These are phyloP conservation scores for Talaromyces islandicus DNA, from an alignment of 2,329 filamentous ascomycete genomes.

Conservation along the genomic window DNA sequence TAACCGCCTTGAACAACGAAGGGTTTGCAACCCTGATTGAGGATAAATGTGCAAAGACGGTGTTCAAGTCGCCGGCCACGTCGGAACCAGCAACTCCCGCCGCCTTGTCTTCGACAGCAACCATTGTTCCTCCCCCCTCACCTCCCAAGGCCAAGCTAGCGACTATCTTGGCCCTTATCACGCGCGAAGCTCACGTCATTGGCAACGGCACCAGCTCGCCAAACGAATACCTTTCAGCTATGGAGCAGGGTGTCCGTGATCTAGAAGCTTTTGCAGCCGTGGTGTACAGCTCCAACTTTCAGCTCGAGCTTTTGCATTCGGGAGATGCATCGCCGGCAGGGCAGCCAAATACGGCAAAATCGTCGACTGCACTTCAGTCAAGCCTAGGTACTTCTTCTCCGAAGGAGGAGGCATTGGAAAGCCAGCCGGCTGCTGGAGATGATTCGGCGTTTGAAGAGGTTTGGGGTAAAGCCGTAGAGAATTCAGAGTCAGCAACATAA, in stretches of 20 bases:
- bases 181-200: conserved; percentile 83
- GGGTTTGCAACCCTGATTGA: conserved; percentile 81
- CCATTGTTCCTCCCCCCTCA: conserved; percentile 29
- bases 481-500: background rate
- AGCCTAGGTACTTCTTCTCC: conserved; percentile 12
- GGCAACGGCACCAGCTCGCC: conserved; percentile 58
- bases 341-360: conserved; percentile 10
- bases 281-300: conserved; percentile 45
- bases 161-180: conserved; percentile 82
- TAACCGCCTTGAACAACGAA: conserved; percentile 79
- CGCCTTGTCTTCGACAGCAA: conserved; percentile 39
- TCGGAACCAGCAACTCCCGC: conserved; percentile 39
- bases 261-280: conserved; percentile 44
- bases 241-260: conserved; percentile 43
- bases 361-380: conserved; percentile 9
- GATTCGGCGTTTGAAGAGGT: conserved; percentile 28
- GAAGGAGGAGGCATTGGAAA: background rate
- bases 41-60: conserved; percentile 68
- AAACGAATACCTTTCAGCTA: conserved; percentile 39
- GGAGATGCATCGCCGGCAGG: conserved; percentile 6
- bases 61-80: conserved; percentile 56
- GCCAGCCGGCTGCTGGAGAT: background rate
- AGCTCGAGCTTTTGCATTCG: conserved; percentile 26
- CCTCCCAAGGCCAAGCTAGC: conserved; percentile 67
- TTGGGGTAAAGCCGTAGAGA: conserved; percentile 31